phyloP scores from a whole-genome alignment of 257 asterid genomes.

The Rehmannia glutinosa region DNA sequence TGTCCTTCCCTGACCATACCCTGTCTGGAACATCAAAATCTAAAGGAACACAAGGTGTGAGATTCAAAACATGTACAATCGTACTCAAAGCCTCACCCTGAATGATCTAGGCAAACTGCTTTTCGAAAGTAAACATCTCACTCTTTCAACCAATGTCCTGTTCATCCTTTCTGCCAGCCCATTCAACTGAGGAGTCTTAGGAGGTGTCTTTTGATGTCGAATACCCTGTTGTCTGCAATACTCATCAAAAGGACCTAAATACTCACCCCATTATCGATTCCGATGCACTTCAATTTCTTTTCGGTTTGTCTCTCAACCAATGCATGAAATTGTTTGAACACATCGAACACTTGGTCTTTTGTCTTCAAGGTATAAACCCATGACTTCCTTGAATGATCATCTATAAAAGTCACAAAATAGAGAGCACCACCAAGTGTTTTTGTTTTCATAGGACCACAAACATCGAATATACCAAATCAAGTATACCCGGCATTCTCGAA shows the following conservation, averaged over 20 bases:
- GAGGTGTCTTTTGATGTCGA: background rate
- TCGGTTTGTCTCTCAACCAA: background rate
- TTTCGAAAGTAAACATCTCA: background rate
- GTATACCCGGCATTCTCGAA: background rate
- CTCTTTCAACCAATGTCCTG: background rate
- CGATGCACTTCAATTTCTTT: conserved; percentile 6
- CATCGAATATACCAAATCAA: background rate
- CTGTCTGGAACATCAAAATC: background rate
- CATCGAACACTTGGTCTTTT: background rate
- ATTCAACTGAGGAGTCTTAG: background rate
- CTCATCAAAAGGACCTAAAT: conserved; percentile 3
- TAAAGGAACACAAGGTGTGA: background rate
- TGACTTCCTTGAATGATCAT: background rate
- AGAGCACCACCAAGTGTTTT: background rate
- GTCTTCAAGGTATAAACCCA: background rate
- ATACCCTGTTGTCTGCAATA: background rate
- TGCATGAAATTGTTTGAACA: background rate
- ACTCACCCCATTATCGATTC: conserved; percentile 14
- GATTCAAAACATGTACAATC: background rate
- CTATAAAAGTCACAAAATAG: conserved; percentile 10
- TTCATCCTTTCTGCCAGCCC: background rate
- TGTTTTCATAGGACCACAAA: no score
- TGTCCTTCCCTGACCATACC: no score
- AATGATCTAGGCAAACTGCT: background rate
- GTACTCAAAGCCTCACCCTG: background rate